Conservation (phyloP, 164 flowering plant species). For the Berberis vulgaris region DNA sequence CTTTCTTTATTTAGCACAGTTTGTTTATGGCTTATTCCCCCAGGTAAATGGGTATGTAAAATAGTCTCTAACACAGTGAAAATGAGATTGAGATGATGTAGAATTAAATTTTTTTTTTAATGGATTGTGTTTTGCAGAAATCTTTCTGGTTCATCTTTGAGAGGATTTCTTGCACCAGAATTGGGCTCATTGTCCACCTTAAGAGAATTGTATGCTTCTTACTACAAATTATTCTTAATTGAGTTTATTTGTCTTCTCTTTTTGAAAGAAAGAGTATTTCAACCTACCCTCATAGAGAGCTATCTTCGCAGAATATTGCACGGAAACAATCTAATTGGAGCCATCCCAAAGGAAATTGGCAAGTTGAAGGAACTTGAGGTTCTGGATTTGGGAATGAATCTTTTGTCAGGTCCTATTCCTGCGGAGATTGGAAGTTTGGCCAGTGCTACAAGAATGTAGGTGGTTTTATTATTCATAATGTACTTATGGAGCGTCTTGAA, state of each 20-base stretch:
- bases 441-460: conserved; percentile 49
- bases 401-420: conserved; percentile 76
- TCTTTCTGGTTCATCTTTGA: conserved; percentile 13
- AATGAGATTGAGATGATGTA: background rate
- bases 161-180: conserved; percentile 74
- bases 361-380: conserved; percentile 48
- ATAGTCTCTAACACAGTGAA: background rate
- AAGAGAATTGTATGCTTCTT: conserved; percentile 58
- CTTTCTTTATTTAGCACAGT: no score
- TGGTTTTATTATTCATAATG: conserved; percentile 1
- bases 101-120: background rate
- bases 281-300: background rate
- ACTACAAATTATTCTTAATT: background rate
- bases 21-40: background rate
- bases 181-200: conserved; percentile 49
- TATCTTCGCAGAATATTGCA: conserved; percentile 49
- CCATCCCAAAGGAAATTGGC: conserved; percentile 73
- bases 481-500: background rate
- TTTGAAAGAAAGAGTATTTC: background rate
- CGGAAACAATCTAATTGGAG: conserved; percentile 62
- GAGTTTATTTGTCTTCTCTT: background rate
- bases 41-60: background rate
- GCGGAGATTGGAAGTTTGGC: conserved; percentile 57
- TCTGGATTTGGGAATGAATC: conserved; percentile 83
- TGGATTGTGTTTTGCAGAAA: conserved; percentile 11